A percentile compares a stretch with the other conserved stretches of the same genome.
Evolutionary conservation across 495 filamentous ascomycete genomes (phyloP).

Genomic region (Xylaria cubensis): DNA sequence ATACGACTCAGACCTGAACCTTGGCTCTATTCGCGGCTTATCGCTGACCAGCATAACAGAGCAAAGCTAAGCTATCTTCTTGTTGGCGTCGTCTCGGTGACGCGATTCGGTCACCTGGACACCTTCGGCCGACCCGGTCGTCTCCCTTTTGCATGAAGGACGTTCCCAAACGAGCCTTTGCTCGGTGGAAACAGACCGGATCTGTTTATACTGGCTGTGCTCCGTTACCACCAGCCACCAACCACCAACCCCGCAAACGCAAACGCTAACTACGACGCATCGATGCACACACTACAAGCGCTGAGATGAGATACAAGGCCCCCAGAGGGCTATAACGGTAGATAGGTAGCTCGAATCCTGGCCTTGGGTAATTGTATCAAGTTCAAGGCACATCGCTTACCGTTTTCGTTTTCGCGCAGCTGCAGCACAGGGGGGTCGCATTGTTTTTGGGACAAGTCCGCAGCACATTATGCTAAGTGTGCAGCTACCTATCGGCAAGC

Average conservation of each 20-base stretch:
- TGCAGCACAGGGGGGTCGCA: slow-evolving; percentile 15
- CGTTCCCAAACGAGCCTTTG: background rate
- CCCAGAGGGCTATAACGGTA: slow-evolving; percentile 1
- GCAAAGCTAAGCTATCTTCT: slow-evolving; percentile 4
- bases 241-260: slow-evolving; percentile 12
- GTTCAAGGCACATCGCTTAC: slow-evolving; percentile 9
- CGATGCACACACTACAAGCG: background rate
- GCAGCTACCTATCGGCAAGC: background rate
- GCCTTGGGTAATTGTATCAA: background rate
- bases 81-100: slow-evolving; percentile 14
- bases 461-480: background rate
- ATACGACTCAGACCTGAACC: background rate
- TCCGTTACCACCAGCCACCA: background rate
- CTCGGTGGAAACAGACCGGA: slow-evolving; percentile 3
- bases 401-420: slow-evolving; percentile 16
- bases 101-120: slow-evolving; percentile 25
- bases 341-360: background rate
- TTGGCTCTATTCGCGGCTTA: slow-evolving; percentile 12
- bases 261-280: slow-evolving; percentile 14
- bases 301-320: slow-evolving; percentile 8
- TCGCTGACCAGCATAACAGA: slow-evolving; percentile 8
- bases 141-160: slow-evolving; percentile 9
- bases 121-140: background rate
- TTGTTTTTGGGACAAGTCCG: slow-evolving; percentile 9
- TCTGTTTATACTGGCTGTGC: slow-evolving; percentile 1